Percentiles rank a stretch among this genome's conserved stretches.
phyloP scores from a whole-genome alignment of 225 moss, liverwort and hornwort genomes.

The Anthoceros angustus region DNA sequence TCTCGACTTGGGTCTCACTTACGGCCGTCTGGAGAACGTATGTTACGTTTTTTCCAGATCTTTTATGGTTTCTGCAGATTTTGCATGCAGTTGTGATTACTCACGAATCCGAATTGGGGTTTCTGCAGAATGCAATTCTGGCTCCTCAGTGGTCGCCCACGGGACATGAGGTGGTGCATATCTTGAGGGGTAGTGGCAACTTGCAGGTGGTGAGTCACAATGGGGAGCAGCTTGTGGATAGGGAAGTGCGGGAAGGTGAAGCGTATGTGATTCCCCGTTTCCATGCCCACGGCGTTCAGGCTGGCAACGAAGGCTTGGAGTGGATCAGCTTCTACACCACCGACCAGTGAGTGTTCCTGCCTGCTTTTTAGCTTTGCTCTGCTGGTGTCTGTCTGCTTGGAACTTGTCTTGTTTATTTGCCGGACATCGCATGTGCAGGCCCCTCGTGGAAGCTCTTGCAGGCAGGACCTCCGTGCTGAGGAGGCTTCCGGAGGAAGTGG shows the following conservation, averaged over 20 bases:
- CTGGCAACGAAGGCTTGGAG: not conserved
- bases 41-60: no score
- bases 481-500: not conserved
- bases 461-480: not conserved
- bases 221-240: not conserved
- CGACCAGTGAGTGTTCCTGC: not conserved
- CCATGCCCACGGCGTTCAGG: not conserved
- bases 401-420: no score
- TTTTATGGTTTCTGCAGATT: no score
- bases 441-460: not conserved
- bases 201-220: not conserved
- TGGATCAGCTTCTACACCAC: constrained; percentile 5
- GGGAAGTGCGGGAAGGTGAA: not conserved
- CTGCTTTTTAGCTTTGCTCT: not conserved
- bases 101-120: not conserved
- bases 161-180: not conserved
- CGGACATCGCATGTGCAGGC: not conserved
- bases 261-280: not conserved
- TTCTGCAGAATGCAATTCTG: not conserved
- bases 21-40: constrained; percentile 3
- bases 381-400: no score
- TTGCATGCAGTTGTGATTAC: not conserved
- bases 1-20: not conserved
- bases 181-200: not conserved
- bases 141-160: not conserved